Base-by-base conservation (phyloP, 2,329 filamentous ascomycete species). In the Hypoxylon sp. region DNA sequence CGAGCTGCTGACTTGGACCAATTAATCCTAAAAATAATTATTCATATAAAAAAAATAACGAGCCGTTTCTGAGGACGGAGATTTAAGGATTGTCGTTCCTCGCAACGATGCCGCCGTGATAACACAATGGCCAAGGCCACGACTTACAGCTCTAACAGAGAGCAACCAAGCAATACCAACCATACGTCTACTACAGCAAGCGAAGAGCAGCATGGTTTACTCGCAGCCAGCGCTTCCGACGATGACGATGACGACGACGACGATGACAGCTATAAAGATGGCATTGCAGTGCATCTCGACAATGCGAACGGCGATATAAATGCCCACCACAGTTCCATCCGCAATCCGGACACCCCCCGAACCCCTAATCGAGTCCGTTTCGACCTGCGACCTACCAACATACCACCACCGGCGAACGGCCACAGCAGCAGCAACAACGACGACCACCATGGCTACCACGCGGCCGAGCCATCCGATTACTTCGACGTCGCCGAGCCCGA, bases 351-450 rank as follows among this genome's bases (percentile, higher is more conserved):
- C 50, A 74, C 78, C 29, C 78, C 83, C 17, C 67, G 84, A 49
- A 88, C 86, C 2, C 77, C 79, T n/a, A 83, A 87, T 59, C 77
- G 85, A 23, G 86, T 89, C 27, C 81, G 83, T 54, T 89, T 89
- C 67, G 80, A 80, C 57, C 68, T 78, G 12, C 57, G 52, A 23
- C 55, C 67, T 34, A 69, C 66, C 36, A 63, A 64, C 47, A 70
- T 70, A 43, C 67, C 67, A 7, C 59, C 66, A 7, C 47, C 61
- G 7, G 62, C 66, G 35, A 63, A 67, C 20, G 63, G 65, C 34
- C 53, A 51, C 5, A 31, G 36, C 16, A n/a, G n/a, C n/a, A n/a
- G n/a, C n/a, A n/a, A n/a, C n/a, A n/a, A n/a, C n/a, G n/a, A n/a
- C n/a, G n/a, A n/a, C n/a, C n/a, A n/a, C n/a, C n/a, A n/a, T n/a